Evolutionary conservation across 306 rosid species (phyloP), one percentile per base, ranked within the genome.

Genomic region (Erythrophleum fordii): DNA sequence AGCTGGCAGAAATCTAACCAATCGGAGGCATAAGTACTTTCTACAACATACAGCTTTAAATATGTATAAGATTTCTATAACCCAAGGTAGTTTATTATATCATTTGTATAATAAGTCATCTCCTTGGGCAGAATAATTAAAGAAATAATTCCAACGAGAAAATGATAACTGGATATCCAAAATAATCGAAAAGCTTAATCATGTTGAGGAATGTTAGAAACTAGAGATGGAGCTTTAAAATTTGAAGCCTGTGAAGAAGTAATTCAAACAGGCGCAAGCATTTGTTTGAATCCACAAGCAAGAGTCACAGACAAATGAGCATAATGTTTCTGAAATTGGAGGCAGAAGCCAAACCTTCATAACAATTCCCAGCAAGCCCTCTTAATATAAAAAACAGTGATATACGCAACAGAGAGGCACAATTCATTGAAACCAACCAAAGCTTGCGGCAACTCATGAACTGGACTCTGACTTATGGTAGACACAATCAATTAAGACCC

Each of bases 401-500:
- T 9, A 18, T 42, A 68, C 17, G 41, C 65, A 56, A 37, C 16
- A 70, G 75, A 64, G 45, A 31, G 66, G 81, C 4, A 58, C 70
- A 34, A 18, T 35, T 66, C 71, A 66, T 37, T 37, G 29, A 66
- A 66, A 35, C 16, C 49, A 66, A 66, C 46, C 46, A 65, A 65
- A 65, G 70, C 76, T 73, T 31, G 69, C 69, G 13, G 83, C 65
- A 80, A 83, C 72, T 82, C 81, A 69, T 72, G 62, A 80, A 45
- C 80, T 73, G 74, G 29, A 72, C 61, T 82, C 79, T 52, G 70
- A 81, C 76, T 49, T 14, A 69, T 42, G 81, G 83, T 65, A 79
- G 89, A 75, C 59, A 77, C 64, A 82, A 79, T 76, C 77, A 77
- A 75, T 75, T 44, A 82, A 65, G 76, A 77, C 56, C 61, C 67